Evolutionary conservation across 2,329 filamentous ascomycete genomes (phyloP).

Genomic region (Trichoderma atroviride): DNA sequence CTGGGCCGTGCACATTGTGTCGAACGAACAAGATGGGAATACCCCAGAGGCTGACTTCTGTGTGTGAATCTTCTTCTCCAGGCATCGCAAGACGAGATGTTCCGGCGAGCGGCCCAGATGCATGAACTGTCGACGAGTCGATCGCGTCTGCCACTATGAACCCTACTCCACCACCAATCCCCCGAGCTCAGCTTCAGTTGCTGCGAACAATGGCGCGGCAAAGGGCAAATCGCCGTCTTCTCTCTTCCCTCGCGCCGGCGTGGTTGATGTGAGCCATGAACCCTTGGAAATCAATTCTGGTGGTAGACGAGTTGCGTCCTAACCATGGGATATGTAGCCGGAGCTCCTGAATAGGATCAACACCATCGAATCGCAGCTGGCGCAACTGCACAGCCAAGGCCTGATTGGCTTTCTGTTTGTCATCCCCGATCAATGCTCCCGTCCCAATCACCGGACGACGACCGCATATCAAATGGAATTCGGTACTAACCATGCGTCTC

Average conservation of each 20-base stretch:
- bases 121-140: conserved; percentile 24
- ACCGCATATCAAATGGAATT: background rate
- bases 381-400: conserved; percentile 21
- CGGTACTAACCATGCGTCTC: background rate
- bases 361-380: conserved; percentile 21
- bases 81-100: conserved; percentile 23
- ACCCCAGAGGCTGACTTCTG: background rate
- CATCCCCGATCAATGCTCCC: background rate
- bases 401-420: conserved; percentile 20
- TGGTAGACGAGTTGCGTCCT: background rate
- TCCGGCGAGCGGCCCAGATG: conserved; percentile 19
- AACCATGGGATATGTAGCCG: conserved; percentile 1
- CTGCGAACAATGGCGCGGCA: background rate
- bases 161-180: conserved; percentile 21
- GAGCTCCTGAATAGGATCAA: conserved; percentile 22
- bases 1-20: background rate
- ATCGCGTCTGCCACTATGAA: conserved; percentile 25
- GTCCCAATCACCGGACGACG: background rate
- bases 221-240: conserved; percentile 12
- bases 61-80: background rate
- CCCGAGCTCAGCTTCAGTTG: conserved; percentile 2
- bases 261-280: conserved; percentile 8
- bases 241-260: conserved; percentile 19
- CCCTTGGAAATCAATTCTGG: background rate
- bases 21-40: background rate